A percentile compares a stretch with the other conserved stretches of the same genome.
phyloP scores from a whole-genome alignment of 192 early-diverging fungal genomes.

The Piromyces finnis region DNA sequence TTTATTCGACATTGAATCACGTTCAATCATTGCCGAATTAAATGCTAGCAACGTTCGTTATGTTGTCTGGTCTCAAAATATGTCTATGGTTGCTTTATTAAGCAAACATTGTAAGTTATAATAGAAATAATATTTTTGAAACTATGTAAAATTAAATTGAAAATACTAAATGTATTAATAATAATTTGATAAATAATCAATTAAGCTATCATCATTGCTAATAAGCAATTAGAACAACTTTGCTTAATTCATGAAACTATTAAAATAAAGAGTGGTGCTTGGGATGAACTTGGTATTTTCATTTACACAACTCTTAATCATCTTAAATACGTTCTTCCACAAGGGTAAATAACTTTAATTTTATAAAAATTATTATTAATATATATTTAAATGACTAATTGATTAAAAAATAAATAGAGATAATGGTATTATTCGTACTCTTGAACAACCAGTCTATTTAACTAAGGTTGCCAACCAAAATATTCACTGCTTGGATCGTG shows the following conservation, averaged over 20 bases:
- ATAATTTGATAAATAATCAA: background rate
- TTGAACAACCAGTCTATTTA: constrained; percentile 90
- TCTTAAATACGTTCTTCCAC: constrained; percentile 87
- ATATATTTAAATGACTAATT: no score
- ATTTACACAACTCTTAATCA: constrained; percentile 96
- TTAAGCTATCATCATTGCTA: constrained; percentile 70
- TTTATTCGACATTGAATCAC: constrained; percentile 77
- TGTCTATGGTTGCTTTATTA: constrained; percentile 69
- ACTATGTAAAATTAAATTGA: no score
- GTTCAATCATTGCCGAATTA: constrained; percentile 56
- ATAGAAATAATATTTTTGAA: no score
- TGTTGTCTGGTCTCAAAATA: constrained; percentile 81
- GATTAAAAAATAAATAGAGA: constrained; percentile 39
- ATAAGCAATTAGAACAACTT: constrained; percentile 68
- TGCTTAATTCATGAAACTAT: constrained; percentile 92
- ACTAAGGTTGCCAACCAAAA: constrained; percentile 71
- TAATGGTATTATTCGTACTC: constrained; percentile 88
- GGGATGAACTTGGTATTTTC: constrained; percentile 83
- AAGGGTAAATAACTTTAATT: no score
- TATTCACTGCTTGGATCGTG: constrained; percentile 75
- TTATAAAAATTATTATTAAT: no score
- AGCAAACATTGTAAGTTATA: constrained; percentile 89
- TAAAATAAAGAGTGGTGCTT: constrained; percentile 91
- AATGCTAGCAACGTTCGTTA: constrained; percentile 77
- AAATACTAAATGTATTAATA: background rate